Conservation (phyloP, 1,284 basidiomycete genomes). For the Trichosporon inkin region DNA sequence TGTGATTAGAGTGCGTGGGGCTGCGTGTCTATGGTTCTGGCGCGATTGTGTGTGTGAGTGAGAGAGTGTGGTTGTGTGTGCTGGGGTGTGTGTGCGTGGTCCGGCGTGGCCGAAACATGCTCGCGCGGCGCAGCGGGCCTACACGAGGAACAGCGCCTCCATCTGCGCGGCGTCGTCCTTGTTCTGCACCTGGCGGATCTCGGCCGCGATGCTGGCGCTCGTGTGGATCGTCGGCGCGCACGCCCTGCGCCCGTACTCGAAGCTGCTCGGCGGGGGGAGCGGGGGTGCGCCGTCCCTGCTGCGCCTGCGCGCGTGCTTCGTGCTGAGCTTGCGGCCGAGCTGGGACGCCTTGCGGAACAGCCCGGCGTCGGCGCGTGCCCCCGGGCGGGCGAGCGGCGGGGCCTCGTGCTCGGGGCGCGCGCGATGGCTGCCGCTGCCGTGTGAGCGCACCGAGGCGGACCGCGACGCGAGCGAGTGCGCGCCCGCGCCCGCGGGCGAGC, state of each 20-base stretch:
- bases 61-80: too few species aligned
- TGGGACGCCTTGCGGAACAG: slow-evolving; percentile 5
- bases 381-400: neutral
- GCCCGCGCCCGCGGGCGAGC: neutral
- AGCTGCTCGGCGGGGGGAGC: slow-evolving; percentile 31
- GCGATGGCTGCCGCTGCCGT: neutral
- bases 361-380: neutral
- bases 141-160: slow-evolving; percentile 46
- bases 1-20: too few species aligned
- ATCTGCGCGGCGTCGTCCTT: slow-evolving; percentile 40
- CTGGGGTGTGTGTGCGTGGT: too few species aligned
- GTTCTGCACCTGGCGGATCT: slow-evolving; percentile 31
- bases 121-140: neutral
- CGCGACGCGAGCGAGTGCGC: too few species aligned
- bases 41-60: too few species aligned
- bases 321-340: slow-evolving; percentile 21
- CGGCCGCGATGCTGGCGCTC: slow-evolving; percentile 33
- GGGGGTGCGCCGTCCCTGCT: neutral
- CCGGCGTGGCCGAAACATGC: too few species aligned
- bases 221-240: slow-evolving; percentile 34
- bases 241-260: slow-evolving; percentile 33
- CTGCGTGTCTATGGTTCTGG: too few species aligned
- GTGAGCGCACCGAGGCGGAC: neutral
- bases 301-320: slow-evolving; percentile 17
- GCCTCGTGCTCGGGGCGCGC: neutral